Evolutionary conservation across 2,329 filamentous ascomycete genomes (phyloP).

Genomic region (Aspergillus sp.): DNA sequence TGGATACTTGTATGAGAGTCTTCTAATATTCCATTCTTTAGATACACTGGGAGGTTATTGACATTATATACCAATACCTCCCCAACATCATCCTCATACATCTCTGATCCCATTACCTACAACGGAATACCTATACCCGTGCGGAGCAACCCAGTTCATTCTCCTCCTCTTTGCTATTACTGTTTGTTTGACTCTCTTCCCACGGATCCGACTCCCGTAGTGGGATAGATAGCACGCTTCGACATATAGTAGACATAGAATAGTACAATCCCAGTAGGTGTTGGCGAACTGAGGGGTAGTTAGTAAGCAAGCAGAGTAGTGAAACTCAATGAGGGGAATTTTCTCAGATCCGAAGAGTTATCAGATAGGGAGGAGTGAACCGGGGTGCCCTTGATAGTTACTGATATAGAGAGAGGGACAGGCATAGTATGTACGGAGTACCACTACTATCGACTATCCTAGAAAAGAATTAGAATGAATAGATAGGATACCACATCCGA

Average conservation of each 20-base stretch:
- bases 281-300: constrained; percentile 14
- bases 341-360: not conserved
- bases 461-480: too few relatives aligned
- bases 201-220: constrained; percentile 21
- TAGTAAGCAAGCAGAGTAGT: not conserved
- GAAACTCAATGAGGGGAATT: not conserved
- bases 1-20: not conserved
- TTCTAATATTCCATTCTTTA: too few relatives aligned
- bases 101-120: not conserved
- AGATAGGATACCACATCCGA: too few relatives aligned
- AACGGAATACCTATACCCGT: not conserved
- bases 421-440: too few relatives aligned
- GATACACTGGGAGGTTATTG: too few relatives aligned
- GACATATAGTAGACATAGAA: too few relatives aligned
- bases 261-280: not conserved
- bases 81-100: not conserved
- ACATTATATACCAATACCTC: not conserved
- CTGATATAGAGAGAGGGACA: not conserved
- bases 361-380: not conserved
- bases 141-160: not conserved
- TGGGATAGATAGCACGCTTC: constrained; percentile 8
- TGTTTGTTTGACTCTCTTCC: too few relatives aligned
- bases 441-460: too few relatives aligned
- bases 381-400: too few relatives aligned
- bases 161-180: not conserved